These are phyloP conservation scores for Aspergillus quadrilineatus DNA, from an alignment of 2,329 filamentous ascomycete species.

Conservation along the genomic window DNA sequence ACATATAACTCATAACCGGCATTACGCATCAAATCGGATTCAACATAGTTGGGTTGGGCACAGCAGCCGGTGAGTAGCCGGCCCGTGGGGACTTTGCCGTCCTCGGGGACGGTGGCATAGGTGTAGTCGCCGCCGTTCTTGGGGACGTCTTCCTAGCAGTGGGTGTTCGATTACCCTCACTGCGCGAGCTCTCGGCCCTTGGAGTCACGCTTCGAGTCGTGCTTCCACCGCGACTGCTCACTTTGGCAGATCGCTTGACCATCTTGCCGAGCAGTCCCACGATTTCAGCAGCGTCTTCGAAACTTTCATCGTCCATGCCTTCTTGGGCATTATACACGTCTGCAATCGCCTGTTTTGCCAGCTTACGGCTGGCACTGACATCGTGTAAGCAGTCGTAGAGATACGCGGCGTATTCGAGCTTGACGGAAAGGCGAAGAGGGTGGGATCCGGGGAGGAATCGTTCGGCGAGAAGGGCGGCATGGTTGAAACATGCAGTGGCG, in stretches of 20 bases:
- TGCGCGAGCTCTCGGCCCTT: constrained; percentile 30
- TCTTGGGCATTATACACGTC: constrained; percentile 90
- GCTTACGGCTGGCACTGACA: constrained; percentile 67
- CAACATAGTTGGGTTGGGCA: constrained; percentile 34
- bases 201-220: constrained; percentile 26
- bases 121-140: constrained; percentile 7
- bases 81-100: constrained; percentile 11
- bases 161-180: constrained; percentile 33
- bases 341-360: constrained; percentile 80
- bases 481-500: constrained; percentile 77
- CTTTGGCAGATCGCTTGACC: constrained; percentile 68
- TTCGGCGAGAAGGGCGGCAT: constrained; percentile 73
- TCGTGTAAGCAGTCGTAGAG: constrained; percentile 91
- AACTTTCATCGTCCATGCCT: constrained; percentile 93
- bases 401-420: constrained; percentile 90
- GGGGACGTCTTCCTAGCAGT: constrained; percentile 18
- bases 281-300: constrained; percentile 83
- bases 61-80: constrained; percentile 21
- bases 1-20: constrained; percentile 3
- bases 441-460: constrained; percentile 80
- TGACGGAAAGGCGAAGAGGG: constrained; percentile 82
- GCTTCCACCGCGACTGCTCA: constrained; percentile 35
- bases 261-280: constrained; percentile 84
- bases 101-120: constrained; percentile 4
- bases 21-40: constrained; percentile 35